Evolutionary conservation across 345 rosid species (phyloP).

Genomic region (Erucastrum elatum): DNA sequence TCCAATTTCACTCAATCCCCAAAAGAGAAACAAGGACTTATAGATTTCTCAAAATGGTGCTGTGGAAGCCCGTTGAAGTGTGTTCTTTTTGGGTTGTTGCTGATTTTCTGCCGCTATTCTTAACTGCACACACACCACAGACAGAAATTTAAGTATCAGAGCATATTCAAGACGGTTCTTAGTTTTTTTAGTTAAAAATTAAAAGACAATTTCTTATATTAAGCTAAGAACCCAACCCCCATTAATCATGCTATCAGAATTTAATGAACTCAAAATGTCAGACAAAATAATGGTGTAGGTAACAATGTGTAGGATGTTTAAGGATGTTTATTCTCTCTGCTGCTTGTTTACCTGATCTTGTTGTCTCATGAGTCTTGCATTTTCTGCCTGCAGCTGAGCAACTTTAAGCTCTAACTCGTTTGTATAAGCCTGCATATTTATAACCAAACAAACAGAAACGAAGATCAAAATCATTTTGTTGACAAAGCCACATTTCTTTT

Average conservation of each 20-base stretch:
- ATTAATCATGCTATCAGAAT: slow-evolving; percentile 1
- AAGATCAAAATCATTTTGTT: slow-evolving; percentile 7
- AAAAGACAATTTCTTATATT: no score
- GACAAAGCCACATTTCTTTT: neutral
- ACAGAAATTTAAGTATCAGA: slow-evolving; percentile 3
- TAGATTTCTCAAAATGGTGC: slow-evolving; percentile 73
- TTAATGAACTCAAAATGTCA: neutral
- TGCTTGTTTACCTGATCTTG: slow-evolving; percentile 58
- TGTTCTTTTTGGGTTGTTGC: slow-evolving; percentile 45
- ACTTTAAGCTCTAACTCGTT: slow-evolving; percentile 60
- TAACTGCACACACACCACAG: slow-evolving; percentile 47
- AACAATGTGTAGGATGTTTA: slow-evolving; percentile 10
- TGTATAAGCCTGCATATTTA: slow-evolving; percentile 65
- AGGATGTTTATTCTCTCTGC: neutral
- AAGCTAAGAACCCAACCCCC: no score
- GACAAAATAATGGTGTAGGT: slow-evolving; percentile 14
- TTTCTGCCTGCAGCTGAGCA: slow-evolving; percentile 55
- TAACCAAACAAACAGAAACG: neutral
- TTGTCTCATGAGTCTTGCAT: slow-evolving; percentile 60
- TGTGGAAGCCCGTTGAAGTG: slow-evolving; percentile 57
- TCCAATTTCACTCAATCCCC: slow-evolving; percentile 23
- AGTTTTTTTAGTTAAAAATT: no score
- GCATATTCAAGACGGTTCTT: no score
- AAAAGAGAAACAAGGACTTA: slow-evolving; percentile 31
- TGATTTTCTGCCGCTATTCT: slow-evolving; percentile 49